phyloP scores from a whole-genome alignment of 1,284 basidiomycete genomes.

The Leccinum variabile region DNA sequence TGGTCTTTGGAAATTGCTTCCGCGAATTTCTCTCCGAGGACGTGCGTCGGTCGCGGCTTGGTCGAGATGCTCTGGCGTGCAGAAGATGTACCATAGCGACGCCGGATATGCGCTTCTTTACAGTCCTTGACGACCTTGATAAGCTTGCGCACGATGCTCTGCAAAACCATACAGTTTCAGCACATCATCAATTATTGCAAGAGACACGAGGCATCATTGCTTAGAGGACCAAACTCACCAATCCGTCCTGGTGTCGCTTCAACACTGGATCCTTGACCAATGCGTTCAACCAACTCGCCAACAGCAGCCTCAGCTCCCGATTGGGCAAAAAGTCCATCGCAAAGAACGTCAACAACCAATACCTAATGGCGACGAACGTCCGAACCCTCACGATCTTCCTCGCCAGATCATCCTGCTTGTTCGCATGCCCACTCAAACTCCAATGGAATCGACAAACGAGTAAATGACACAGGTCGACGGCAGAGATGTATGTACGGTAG shows the following conservation, averaged over 20 bases:
- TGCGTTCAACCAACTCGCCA: constrained; percentile 25
- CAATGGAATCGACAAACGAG: constrained; percentile 82
- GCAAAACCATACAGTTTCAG: constrained; percentile 10
- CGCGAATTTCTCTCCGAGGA: too few species aligned
- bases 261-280: constrained; percentile 67
- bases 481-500: constrained; percentile 78
- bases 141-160: constrained; percentile 62
- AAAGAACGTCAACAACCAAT: too few species aligned
- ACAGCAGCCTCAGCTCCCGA: constrained; percentile 29
- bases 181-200: not conserved
- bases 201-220: not conserved
- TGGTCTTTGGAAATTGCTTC: too few species aligned
- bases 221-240: constrained; percentile 42
- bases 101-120: constrained; percentile 36
- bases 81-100: not conserved
- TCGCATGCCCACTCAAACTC: constrained; percentile 35
- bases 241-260: constrained; percentile 60
- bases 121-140: too few species aligned
- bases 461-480: constrained; percentile 74
- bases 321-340: constrained; percentile 43
- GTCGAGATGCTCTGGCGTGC: too few species aligned
- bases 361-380: too few species aligned
- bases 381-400: constrained; percentile 24
- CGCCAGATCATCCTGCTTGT: constrained; percentile 34
- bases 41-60: too few species aligned